A percentile compares a stretch with the other conserved stretches of the same genome.
Conservation (phyloP, 1,139 yeast species). For the Debaryomyces psychrophilus region DNA sequence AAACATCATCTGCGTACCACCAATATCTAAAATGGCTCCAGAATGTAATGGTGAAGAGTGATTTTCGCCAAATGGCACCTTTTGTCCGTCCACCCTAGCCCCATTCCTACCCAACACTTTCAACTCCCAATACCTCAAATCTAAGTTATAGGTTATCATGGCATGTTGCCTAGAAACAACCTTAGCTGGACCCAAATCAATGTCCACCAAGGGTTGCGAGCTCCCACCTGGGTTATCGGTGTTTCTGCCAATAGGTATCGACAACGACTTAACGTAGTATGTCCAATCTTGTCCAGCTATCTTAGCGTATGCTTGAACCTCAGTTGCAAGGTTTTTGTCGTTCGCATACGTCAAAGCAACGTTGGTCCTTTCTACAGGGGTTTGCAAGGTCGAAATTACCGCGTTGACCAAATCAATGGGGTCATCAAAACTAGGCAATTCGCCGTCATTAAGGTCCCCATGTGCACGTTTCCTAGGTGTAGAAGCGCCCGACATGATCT, state of each 20-base stretch:
- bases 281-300: conserved; percentile 96
- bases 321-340: conserved; percentile 74
- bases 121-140: conserved; percentile 82
- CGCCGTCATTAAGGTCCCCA: conserved; percentile 27
- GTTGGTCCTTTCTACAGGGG: conserved; percentile 54
- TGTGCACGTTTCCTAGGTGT: conserved; percentile 38
- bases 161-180: conserved; percentile 94
- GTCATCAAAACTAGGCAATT: conserved; percentile 45
- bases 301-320: conserved; percentile 95
- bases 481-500: conserved; percentile 25
- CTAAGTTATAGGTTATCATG: conserved; percentile 72
- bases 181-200: conserved; percentile 95
- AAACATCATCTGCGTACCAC: conserved; percentile 99
- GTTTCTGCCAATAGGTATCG: conserved; percentile 81
- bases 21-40: conserved; percentile 89
- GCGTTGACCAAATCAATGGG: conserved; percentile 57
- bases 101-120: conserved; percentile 88
- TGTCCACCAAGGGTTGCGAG: conserved; percentile 53
- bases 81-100: conserved; percentile 78
- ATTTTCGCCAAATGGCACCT: conserved; percentile 53
- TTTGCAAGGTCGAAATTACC: conserved; percentile 50
- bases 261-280: conserved; percentile 81
- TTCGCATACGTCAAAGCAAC: conserved; percentile 58
- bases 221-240: conserved; percentile 53
- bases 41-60: conserved; percentile 64